These are phyloP conservation scores for Starmera amethionina DNA, from an alignment of 805 yeast species.

Conservation along the genomic window DNA sequence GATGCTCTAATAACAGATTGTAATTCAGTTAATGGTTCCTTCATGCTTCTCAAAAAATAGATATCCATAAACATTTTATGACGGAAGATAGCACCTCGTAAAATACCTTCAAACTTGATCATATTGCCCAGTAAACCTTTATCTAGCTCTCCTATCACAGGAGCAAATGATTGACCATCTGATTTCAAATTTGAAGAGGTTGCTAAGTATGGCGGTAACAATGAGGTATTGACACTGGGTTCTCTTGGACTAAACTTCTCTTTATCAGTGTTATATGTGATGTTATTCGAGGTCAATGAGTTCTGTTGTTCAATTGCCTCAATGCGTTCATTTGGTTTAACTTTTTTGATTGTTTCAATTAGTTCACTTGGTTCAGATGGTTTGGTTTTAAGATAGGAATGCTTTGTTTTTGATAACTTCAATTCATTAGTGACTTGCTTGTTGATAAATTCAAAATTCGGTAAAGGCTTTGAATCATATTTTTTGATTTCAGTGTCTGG, in stretches of 20 bases:
- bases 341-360: too few relatives aligned
- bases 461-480: conserved; percentile 59
- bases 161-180: too few relatives aligned
- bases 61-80: conserved; percentile 53
- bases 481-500: conserved; percentile 56
- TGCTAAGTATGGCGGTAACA: too few relatives aligned
- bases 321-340: too few relatives aligned
- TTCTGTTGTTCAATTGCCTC: conserved; percentile 11
- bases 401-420: conserved; percentile 2
- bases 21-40: conserved; percentile 36
- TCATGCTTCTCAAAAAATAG: conserved; percentile 50
- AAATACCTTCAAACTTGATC: conserved; percentile 52
- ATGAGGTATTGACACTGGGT: background rate
- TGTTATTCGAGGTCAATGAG: conserved; percentile 3
- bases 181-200: too few relatives aligned
- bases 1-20: conserved; percentile 46
- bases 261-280: too few relatives aligned
- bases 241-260: too few relatives aligned
- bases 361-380: conserved; percentile 1
- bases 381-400: conserved; percentile 4
- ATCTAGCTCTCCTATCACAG: too few relatives aligned
- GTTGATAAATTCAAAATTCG: conserved; percentile 59
- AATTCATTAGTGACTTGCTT: conserved; percentile 26
- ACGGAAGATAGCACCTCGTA: conserved; percentile 61
- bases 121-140: conserved; percentile 18